Evolutionary conservation across 345 rosid species (phyloP).

Genomic region (Moricandia moricandioides): DNA sequence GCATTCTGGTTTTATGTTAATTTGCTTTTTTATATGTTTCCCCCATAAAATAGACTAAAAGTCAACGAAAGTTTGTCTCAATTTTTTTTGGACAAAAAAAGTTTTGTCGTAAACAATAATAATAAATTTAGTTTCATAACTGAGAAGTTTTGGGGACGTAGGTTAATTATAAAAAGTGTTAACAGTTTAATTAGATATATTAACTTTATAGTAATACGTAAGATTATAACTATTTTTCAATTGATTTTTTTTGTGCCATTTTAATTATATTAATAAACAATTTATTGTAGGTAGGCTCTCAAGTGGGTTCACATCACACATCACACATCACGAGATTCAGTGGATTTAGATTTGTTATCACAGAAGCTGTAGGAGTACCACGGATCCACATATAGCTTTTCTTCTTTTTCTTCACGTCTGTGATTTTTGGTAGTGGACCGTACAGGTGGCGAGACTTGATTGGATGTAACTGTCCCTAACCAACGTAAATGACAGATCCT

Average conservation of each 20-base stretch:
- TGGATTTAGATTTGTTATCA: constrained; percentile 18
- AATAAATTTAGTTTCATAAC: not conserved
- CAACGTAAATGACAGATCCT: constrained; percentile 33
- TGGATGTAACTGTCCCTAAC: constrained; percentile 25
- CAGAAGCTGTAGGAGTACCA: constrained; percentile 33
- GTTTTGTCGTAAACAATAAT: not conserved
- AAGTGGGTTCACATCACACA: constrained; percentile 18
- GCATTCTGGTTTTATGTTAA: not conserved
- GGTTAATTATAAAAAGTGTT: not conserved
- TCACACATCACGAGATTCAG: constrained; percentile 36
- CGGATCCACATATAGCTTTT: constrained; percentile 35
- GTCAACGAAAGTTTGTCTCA: constrained; percentile 15
- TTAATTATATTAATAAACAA: not conserved
- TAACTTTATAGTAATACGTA: not conserved
- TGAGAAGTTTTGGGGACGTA: constrained; percentile 11
- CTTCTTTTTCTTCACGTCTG: constrained; percentile 26
- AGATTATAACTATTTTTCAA: not conserved
- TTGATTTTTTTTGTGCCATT: not conserved
- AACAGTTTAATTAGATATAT: not conserved
- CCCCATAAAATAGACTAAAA: not conserved
- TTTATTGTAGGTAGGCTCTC: not conserved
- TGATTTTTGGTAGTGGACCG: constrained; percentile 20
- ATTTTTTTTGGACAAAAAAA: not conserved
- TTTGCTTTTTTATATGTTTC: not conserved
- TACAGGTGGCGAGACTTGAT: constrained; percentile 6